Evolutionary conservation across 768 basidiomycete species (phyloP), one percentile per base, ranked within the genome.

Genomic region (Boletus speciosus): DNA sequence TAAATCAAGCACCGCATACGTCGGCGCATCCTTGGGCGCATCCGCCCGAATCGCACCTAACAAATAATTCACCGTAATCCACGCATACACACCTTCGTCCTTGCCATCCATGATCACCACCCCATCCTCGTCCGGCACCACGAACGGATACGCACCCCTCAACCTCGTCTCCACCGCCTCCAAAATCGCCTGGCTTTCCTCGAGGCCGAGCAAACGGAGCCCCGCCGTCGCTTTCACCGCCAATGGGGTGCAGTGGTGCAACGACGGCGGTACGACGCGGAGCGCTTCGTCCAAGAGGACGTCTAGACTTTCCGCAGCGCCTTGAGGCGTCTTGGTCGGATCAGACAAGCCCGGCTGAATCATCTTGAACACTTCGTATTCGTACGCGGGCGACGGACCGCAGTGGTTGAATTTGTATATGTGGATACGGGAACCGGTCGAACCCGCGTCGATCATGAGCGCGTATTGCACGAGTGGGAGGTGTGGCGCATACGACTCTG

Each of bases 381-480:
- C 96, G 71, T 90, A 90, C 21, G 76, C 66, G 1, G 93, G 85
- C 0, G 88, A 82, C 0, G 85, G 69, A 0, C 78, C 76, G 75
- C 93, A 94, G 76, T 93, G 86, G 79, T 96, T 80, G 83, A 98
- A 98, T 68, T 97, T 98, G 85, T 98, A 99, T 32, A 98, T 81
- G 78, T 99, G 97, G 65, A 98, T 94, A 16, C 97, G 84, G 0
- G 95, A 97, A 19, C 96, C 97, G 0, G 94, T 97, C 16, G 95
- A 98, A 23, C 97, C 97, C 1, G 97, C 96, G 70, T 99, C 97
- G 73, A 98, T 90, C 86, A 98, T 97, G 64, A 98, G 81, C 0
- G 93, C 94, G 70, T 90, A 99, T 68, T 93, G 92, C 12, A 96
- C 87, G 53, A 96, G 76, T 0, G 80, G 78, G 46, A 76, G 65